Evolutionary conservation across 2,329 filamentous ascomycete genomes (phyloP), one percentile per base, ranked within the genome.

Genomic region (Thelonectria rubi): DNA sequence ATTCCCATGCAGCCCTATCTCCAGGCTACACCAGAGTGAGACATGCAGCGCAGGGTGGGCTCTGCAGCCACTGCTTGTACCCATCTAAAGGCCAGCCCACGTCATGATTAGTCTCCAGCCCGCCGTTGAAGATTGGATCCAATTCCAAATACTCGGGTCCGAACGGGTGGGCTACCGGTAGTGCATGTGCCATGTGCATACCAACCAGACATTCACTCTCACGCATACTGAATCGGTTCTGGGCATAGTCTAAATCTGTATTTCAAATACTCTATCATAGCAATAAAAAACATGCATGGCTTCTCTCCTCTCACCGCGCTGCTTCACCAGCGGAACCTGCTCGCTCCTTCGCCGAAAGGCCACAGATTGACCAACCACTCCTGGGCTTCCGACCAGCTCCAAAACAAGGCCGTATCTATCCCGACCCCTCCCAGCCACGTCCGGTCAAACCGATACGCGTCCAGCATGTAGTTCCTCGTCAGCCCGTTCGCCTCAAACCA

Each of bases 401-500:
- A 17, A 9, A 51, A 18, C 43, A 69, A 26, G 9, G 32, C 12
- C 26, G 45, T 43, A 34, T 66, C 64, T 12, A 69, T 24, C 18
- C 53, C 43, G 20, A 48, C 34, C 10, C 62, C 21, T 2, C 59
- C 47, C 46, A 55, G 24, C 52, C 53, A 62, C 24, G 58, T 58
- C 3, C 37, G 15, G 2, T 40, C 43, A 11, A 57, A 58, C 12
- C 58, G 57, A 17, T 50, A 54, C 14, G 65, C 37, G 20, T 46
- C 54, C 17, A 76, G 51, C 63, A 77, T 64, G 32, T 75, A 69
- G n/a, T 48, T 57, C 56, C 70, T 65, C n/a, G 75, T 75, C 37
- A 69, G 32, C 15, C 67, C 65, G 49, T 78, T 78, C 6, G 69
- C 75, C 37, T 61, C 50, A 11, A 70, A 20, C 76, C 76, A 78